A percentile compares a stretch with the other conserved stretches of the same genome.
phyloP scores from a whole-genome alignment of 306 rosid genomes.

The Datisca glomerata region DNA sequence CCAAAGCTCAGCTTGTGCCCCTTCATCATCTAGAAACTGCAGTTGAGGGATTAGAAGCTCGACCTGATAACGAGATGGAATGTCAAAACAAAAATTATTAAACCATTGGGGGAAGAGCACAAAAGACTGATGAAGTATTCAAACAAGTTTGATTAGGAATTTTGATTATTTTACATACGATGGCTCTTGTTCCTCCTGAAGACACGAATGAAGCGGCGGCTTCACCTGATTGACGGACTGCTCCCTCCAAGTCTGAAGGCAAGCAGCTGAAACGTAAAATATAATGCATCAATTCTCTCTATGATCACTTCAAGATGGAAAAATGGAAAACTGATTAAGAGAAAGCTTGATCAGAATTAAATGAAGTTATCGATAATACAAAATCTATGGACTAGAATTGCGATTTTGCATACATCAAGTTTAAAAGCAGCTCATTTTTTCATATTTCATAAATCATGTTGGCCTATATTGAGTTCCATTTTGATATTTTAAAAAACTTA shows the following conservation, averaged over 20 bases:
- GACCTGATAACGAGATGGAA: constrained; percentile 35
- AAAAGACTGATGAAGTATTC: neutral
- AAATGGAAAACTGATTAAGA: too few species aligned
- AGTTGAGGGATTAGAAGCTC: constrained; percentile 96
- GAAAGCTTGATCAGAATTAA: too few species aligned
- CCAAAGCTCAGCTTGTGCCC: constrained; percentile 97
- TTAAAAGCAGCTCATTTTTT: too few species aligned
- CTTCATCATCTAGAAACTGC: constrained; percentile 91
- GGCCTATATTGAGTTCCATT: too few species aligned
- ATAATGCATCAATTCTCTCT: constrained; percentile 14
- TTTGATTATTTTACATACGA: constrained; percentile 31
- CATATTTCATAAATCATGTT: too few species aligned
- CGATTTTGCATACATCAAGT: too few species aligned
- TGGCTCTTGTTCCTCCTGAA: constrained; percentile 93
- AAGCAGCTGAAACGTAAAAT: constrained; percentile 58
- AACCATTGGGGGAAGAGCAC: neutral
- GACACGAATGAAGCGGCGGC: constrained; percentile 61
- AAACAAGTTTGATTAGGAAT: constrained; percentile 6
- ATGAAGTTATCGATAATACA: too few species aligned
- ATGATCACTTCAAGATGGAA: neutral
- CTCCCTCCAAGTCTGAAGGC: constrained; percentile 90
- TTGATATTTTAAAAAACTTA: too few species aligned
- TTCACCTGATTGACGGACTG: constrained; percentile 76
- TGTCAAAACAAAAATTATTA: too few species aligned
- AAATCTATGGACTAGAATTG: too few species aligned